phyloP scores from a whole-genome alignment of 2,329 filamentous ascomycete genomes.

The Domatiomyces catenatus region DNA sequence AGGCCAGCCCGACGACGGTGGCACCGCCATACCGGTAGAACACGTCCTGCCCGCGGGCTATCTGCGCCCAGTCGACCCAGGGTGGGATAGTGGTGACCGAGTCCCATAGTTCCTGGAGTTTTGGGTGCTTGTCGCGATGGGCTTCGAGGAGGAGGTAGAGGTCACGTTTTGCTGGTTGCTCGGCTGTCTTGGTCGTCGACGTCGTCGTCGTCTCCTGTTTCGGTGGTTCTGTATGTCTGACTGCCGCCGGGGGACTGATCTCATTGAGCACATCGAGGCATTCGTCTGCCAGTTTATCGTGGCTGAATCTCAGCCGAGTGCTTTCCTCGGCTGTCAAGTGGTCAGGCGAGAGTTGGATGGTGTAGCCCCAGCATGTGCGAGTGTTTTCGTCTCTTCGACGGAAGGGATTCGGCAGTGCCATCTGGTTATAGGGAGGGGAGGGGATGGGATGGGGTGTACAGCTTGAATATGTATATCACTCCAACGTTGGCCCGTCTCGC shows the following conservation, averaged over 20 bases:
- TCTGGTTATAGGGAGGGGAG: slow-evolving; percentile 1
- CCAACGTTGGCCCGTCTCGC: not conserved
- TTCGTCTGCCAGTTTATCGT: slow-evolving; percentile 53
- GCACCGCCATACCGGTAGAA: slow-evolving; percentile 63
- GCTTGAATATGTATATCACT: not conserved
- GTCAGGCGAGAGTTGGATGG: slow-evolving; percentile 51
- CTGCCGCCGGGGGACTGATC: slow-evolving; percentile 34
- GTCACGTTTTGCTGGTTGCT: slow-evolving; percentile 34
- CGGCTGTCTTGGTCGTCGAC: too few species aligned
- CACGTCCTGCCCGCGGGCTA: slow-evolving; percentile 57
- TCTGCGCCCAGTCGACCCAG: slow-evolving; percentile 67
- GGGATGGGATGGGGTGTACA: not conserved
- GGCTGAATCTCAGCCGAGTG: slow-evolving; percentile 46
- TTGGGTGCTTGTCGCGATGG: slow-evolving; percentile 41
- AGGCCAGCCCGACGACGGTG: slow-evolving; percentile 47
- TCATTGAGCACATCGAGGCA: slow-evolving; percentile 49
- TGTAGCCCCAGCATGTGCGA: slow-evolving; percentile 44
- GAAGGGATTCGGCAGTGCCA: slow-evolving; percentile 21
- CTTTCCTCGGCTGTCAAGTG: slow-evolving; percentile 48
- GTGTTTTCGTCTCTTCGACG: slow-evolving; percentile 16
- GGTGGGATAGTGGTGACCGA: slow-evolving; percentile 51
- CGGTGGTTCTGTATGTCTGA: not conserved
- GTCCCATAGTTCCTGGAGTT: slow-evolving; percentile 45
- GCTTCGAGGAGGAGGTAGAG: slow-evolving; percentile 48
- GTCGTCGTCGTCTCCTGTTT: not conserved